phyloP scores from a whole-genome alignment of 2,329 filamentous ascomycete species.

The Venturia pyrina region DNA sequence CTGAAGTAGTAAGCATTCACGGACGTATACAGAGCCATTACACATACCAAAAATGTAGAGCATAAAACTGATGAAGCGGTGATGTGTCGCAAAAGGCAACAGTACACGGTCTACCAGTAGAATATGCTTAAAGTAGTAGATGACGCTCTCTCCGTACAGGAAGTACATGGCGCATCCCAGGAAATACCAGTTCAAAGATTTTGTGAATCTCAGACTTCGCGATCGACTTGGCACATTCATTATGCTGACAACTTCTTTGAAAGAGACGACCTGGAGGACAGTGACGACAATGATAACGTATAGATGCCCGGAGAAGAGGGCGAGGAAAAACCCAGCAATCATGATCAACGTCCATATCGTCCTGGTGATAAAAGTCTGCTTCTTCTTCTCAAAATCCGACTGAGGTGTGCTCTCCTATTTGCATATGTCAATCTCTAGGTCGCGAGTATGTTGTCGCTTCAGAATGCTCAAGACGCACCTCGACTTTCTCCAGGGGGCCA shows the following conservation, averaged over 20 bases:
- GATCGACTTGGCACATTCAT: conserved; percentile 88
- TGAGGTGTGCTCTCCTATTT: conserved; percentile 27
- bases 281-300: conserved; percentile 94
- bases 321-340: conserved; percentile 84
- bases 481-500: conserved; percentile 18
- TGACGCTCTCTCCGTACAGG: conserved; percentile 94
- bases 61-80: conserved; percentile 97
- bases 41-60: conserved; percentile 87
- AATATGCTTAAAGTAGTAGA: conserved; percentile 99
- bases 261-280: conserved; percentile 88
- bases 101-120: conserved; percentile 89
- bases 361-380: conserved; percentile 91
- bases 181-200: conserved; percentile 98
- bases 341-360: conserved; percentile 98
- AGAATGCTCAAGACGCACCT: conserved; percentile 5
- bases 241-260: conserved; percentile 98
- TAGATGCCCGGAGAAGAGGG: conserved; percentile 92
- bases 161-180: conserved; percentile 99
- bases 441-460: neutral
- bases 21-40: neutral
- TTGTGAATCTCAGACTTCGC: conserved; percentile 83
- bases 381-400: conserved; percentile 95
- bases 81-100: conserved; percentile 88
- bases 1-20: conserved; percentile 33
- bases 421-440: neutral